These are phyloP conservation scores for Lignosus rhinocerotis DNA, from an alignment of 1,284 basidiomycete species.

Conservation along the genomic window DNA sequence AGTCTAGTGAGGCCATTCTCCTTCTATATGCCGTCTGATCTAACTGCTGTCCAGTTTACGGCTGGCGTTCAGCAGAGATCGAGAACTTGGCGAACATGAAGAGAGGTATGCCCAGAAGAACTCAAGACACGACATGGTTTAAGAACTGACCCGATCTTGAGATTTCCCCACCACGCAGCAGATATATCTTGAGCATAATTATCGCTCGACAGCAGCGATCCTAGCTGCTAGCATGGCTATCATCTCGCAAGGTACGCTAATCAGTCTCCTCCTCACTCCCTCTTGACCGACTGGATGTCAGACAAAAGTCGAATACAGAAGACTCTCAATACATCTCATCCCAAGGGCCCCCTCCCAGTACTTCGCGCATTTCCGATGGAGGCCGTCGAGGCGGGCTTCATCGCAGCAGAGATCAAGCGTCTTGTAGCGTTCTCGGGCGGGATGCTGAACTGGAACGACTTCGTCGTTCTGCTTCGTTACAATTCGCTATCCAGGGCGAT, in stretches of 20 bases:
- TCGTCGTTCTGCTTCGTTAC: conserved; percentile 81
- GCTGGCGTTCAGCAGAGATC: conserved; percentile 87
- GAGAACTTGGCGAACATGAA: conserved; percentile 81
- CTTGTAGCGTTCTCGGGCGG: conserved; percentile 76
- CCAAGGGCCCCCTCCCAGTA: conserved; percentile 59
- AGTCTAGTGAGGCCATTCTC: conserved; percentile 62
- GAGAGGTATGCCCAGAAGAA: conserved; percentile 44
- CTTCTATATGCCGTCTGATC: background rate
- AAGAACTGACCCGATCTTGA: conserved; percentile 29
- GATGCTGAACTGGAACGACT: conserved; percentile 73
- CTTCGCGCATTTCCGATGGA: conserved; percentile 50
- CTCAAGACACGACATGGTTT: background rate
- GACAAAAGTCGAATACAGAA: conserved; percentile 78
- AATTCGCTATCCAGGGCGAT: conserved; percentile 81
- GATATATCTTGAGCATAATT: conserved; percentile 86
- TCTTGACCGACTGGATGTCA: conserved; percentile 28
- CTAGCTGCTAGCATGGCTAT: conserved; percentile 77
- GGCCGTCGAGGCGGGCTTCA: conserved; percentile 66
- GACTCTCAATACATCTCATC: conserved; percentile 74
- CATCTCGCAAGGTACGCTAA: conserved; percentile 70
- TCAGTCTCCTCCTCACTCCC: background rate
- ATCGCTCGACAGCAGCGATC: conserved; percentile 83
- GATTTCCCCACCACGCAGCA: conserved; percentile 69
- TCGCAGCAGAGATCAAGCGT: conserved; percentile 82
- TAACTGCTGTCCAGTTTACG: conserved; percentile 58